Evolutionary conservation across 441 rosid species (phyloP).

Genomic region (Jatropha podagrica): DNA sequence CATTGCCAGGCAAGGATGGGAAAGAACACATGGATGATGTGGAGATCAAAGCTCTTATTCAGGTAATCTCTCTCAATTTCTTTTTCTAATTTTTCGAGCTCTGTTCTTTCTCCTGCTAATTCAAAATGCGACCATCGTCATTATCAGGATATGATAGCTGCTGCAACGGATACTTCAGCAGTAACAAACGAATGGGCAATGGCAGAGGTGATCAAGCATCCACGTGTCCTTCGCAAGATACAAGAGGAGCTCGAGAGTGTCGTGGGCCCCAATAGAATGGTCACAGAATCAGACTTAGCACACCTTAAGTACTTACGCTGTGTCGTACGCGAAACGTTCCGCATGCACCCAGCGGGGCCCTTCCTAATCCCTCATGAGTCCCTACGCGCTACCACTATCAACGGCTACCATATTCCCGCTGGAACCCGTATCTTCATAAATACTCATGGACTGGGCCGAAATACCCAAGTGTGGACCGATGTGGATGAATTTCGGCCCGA

Average conservation of each 20-base stretch:
- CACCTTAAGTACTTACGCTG: slow-evolving; percentile 79
- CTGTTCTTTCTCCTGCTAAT: too few species aligned
- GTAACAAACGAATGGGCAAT: slow-evolving; percentile 97
- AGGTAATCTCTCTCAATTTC: slow-evolving; percentile 34
- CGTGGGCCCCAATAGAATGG: slow-evolving; percentile 67
- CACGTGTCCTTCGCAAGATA: slow-evolving; percentile 59
- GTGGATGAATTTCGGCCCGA: slow-evolving; percentile 78
- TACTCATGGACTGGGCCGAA: slow-evolving; percentile 86
- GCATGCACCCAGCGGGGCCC: slow-evolving; percentile 97
- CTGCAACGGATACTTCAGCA: slow-evolving; percentile 93
- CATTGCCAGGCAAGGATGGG: slow-evolving; percentile 73
- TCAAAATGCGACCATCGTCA: background rate
- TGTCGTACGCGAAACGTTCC: slow-evolving; percentile 86
- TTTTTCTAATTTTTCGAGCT: too few species aligned
- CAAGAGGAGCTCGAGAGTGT: slow-evolving; percentile 69
- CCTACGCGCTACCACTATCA: slow-evolving; percentile 57
- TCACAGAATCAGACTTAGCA: slow-evolving; percentile 57
- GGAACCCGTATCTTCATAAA: slow-evolving; percentile 83
- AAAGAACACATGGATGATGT: slow-evolving; percentile 64
- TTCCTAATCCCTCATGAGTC: slow-evolving; percentile 90
- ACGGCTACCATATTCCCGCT: slow-evolving; percentile 74
- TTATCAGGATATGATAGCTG: slow-evolving; percentile 86
- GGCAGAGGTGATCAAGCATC: slow-evolving; percentile 87
- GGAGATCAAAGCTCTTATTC: slow-evolving; percentile 88
- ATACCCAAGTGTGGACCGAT: slow-evolving; percentile 59